Conservation (phyloP, 2,329 filamentous ascomycete species). For the Trichothecium sympodiale region DNA sequence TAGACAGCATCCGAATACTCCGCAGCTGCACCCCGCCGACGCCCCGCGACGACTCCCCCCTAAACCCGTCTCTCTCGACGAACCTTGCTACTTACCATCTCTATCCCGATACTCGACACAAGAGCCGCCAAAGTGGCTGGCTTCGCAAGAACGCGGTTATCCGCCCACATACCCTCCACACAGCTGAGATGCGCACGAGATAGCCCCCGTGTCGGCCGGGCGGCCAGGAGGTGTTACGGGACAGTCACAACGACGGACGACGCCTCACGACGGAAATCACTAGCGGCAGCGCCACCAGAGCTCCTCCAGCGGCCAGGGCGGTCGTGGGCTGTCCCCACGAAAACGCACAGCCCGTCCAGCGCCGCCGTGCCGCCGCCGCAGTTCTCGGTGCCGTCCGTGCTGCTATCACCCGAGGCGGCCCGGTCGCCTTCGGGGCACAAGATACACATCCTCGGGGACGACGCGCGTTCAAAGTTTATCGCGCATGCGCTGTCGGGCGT, state of each 20-base stretch:
- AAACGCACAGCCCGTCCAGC: conserved; percentile 4
- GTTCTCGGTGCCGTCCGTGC: conserved; percentile 24
- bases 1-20: no score
- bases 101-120: conserved; percentile 1
- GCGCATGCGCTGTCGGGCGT: conserved; percentile 28
- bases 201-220: conserved; percentile 25
- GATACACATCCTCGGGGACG: conserved; percentile 30
- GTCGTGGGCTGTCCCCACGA: conserved; percentile 8
- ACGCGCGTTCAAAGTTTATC: conserved; percentile 27
- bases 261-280: conserved; percentile 11
- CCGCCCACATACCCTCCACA: conserved; percentile 28
- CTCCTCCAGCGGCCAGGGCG: conserved; percentile 6
- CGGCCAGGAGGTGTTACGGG: conserved; percentile 22
- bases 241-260: conserved; percentile 10
- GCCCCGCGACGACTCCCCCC: no score
- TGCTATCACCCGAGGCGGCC: conserved; percentile 19
- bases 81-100: conserved; percentile 1
- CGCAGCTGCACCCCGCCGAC: no score
- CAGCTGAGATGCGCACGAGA: conserved; percentile 26
- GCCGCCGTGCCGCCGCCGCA: conserved; percentile 7
- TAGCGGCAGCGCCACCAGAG: conserved; percentile 11
- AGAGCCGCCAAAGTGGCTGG: conserved; percentile 21
- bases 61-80: not conserved
- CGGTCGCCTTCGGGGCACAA: conserved; percentile 22
- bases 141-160: conserved; percentile 28